Conservation (phyloP, 345 rosid species). For the Populus nigra region DNA sequence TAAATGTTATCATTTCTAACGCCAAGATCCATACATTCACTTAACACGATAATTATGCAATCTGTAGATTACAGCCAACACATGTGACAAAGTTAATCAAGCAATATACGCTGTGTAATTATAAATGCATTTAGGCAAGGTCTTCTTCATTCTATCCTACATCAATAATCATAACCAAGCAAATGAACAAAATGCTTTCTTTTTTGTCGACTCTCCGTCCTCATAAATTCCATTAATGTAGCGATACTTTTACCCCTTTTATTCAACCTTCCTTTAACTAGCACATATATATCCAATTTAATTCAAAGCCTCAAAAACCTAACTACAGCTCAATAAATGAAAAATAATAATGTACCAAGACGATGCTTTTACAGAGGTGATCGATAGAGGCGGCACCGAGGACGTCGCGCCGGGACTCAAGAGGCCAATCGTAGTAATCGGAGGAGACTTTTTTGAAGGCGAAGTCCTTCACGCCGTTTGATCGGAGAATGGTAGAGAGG, state of each 20-base stretch:
- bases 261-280: neutral
- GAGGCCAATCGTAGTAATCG: conserved; percentile 73
- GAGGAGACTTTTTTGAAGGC: conserved; percentile 55
- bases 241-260: neutral
- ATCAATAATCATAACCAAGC: neutral
- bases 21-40: neutral
- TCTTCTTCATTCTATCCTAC: neutral
- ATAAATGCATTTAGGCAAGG: neutral
- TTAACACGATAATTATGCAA: too few species aligned
- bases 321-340: neutral
- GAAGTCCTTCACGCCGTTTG: conserved; percentile 55
- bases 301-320: neutral
- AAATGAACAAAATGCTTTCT: neutral
- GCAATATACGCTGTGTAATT: neutral
- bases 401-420: conserved; percentile 65
- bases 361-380: conserved; percentile 95
- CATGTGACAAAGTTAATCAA: neutral
- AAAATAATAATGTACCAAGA: conserved; percentile 47
- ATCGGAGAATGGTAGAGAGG: conserved; percentile 60
- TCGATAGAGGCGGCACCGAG: conserved; percentile 70
- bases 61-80: neutral
- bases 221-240: neutral
- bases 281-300: neutral
- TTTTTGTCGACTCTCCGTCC: neutral
- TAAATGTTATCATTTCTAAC: neutral